phyloP scores from a whole-genome alignment of 139 green algal genomes.

The Coelastrella sp. region DNA sequence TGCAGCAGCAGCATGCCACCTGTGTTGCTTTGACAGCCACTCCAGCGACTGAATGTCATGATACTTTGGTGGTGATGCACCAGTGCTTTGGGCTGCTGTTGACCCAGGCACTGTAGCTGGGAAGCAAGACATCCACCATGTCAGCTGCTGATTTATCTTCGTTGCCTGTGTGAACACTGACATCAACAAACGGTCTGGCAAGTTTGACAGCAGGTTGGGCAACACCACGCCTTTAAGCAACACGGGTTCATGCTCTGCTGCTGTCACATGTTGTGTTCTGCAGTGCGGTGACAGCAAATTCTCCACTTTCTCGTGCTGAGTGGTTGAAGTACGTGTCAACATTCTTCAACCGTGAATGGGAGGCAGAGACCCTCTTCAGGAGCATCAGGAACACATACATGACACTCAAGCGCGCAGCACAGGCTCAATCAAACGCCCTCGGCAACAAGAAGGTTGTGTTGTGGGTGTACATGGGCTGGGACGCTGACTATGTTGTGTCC shows the following conservation, averaged over 20 bases:
- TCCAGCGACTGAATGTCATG: no score
- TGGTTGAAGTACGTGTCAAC: constrained; percentile 86
- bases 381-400: constrained; percentile 32
- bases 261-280: background rate
- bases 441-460: background rate
- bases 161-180: no score
- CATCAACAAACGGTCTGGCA: no score
- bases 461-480: constrained; percentile 26
- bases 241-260: background rate
- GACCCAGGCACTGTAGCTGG: no score
- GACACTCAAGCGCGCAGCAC: background rate
- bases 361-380: constrained; percentile 67
- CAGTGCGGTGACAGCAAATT: constrained; percentile 54
- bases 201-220: no score
- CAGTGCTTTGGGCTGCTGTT: no score
- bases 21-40: no score
- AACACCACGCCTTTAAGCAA: background rate
- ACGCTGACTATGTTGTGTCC: constrained; percentile 22
- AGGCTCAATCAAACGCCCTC: background rate
- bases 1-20: no score
- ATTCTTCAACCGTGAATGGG: constrained; percentile 87
- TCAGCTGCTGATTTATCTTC: no score
- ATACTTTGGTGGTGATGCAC: no score
- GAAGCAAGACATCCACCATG: no score
- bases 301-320: constrained; percentile 74